Evolutionary conservation across 805 yeast species (phyloP), one percentile per base, ranked within the genome.

Genomic region (Candida manassasensis): DNA sequence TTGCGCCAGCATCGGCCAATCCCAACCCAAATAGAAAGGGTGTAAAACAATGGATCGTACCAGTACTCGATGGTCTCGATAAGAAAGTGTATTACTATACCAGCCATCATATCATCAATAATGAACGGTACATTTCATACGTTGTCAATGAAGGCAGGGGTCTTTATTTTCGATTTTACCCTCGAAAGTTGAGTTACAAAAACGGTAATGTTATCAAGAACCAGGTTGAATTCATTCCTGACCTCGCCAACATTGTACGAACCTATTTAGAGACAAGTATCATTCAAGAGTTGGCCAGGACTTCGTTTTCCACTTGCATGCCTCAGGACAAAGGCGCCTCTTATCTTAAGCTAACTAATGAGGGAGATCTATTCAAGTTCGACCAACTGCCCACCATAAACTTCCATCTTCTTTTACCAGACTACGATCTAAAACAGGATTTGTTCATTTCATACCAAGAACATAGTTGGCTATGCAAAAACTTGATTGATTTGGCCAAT

Each of bases 31-130:
- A 21, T 13, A 18, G 29, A 4, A 13, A 21, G 10, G 16, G 13
- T 8, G n/a, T 14, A 16, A 32, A 32, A 14, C 22, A 26, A 28
- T 36, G 25, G 28, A 27, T 52, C n/a, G 27, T 27, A 5, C 59
- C 59, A 2, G 47, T 49, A 18, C 29, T 51, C 7, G 35, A 40
- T 5, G 43, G 43, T 19, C 47, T 36, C 12, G 29, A 45, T 7
- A 34, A 21, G 21, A 18, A 17, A 9, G 5, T 17, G 21, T 34
- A 27, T 19, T 19, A 15, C 12, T 34, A 27, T 19, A 34, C 37
- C 11, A 27, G 32, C n/a, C 21, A 19, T 15, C 28, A 26, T 12
- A 34, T 34, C 14, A 28, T 28, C 4, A 26, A 19, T 19, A 28
- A 34, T 28, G 32, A 34, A 21, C 4, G 6, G 11, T 34, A 34